Percentiles rank a stretch among this genome's conserved stretches.
Conservation (phyloP, 2,329 filamentous ascomycete species). For the Ustulina deusta region DNA sequence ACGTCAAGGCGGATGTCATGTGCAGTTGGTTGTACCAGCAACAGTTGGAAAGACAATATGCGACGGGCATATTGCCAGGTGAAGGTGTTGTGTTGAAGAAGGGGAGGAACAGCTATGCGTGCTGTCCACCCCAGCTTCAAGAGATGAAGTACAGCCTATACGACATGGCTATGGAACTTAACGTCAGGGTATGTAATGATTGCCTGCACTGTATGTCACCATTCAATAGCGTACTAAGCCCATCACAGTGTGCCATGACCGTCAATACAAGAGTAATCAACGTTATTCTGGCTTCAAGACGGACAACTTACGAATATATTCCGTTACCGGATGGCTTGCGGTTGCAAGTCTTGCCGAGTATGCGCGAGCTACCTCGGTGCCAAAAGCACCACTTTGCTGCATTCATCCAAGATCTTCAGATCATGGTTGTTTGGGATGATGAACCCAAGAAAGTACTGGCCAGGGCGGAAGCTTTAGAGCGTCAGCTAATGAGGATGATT, state of each 20-base stretch:
- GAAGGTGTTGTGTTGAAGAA: constrained; percentile 58
- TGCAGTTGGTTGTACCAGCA: constrained; percentile 73
- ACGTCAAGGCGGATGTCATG: constrained; percentile 71
- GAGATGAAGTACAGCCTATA: constrained; percentile 53
- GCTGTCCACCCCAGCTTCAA: constrained; percentile 55
- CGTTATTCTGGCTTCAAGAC: constrained; percentile 62
- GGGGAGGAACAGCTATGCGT: constrained; percentile 54
- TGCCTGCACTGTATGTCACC: not conserved
- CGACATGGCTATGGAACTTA: constrained; percentile 54
- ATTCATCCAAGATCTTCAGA: constrained; percentile 68
- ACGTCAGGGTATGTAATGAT: constrained; percentile 53
- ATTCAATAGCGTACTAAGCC: constrained; percentile 30
- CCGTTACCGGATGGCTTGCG: constrained; percentile 69
- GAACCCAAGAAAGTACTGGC: constrained; percentile 66
- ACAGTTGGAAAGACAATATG: constrained; percentile 64
- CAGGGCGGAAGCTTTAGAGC: constrained; percentile 64
- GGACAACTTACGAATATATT: constrained; percentile 65
- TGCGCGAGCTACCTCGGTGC: constrained; percentile 67
- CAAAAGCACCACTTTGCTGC: constrained; percentile 76
- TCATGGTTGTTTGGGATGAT: constrained; percentile 74
- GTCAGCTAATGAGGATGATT: constrained; percentile 67
- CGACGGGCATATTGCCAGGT: constrained; percentile 53
- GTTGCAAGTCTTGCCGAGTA: constrained; percentile 70
- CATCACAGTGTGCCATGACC: constrained; percentile 72
- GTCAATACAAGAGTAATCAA: constrained; percentile 74